Evolutionary conservation across 495 filamentous ascomycete genomes (phyloP), one percentile per base, ranked within the genome.

Genomic region (Penicillium nucicola): DNA sequence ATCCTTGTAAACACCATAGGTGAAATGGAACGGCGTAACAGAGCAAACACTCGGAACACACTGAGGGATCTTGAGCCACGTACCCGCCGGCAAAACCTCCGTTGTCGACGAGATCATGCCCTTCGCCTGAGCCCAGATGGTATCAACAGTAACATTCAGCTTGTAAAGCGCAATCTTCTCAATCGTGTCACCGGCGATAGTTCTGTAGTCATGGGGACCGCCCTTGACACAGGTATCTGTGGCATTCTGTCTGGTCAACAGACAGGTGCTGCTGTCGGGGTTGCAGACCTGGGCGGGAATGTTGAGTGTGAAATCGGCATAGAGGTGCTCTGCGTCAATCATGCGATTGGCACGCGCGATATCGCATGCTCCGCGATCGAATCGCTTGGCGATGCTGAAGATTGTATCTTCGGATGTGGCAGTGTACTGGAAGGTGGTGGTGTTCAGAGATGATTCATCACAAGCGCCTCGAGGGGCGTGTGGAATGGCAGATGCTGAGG

Each of bases 1-100:
- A 45, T 64, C 54, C 30, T 60, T 60, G 30, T 60, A 64, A 9
- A 50, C 50, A 8, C 57, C 60, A 35, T 50, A 50, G n/a, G 36
- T 50, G 28, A 60, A 60, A 13, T 37, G 17, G 12, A 36, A 52
- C 22, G 57, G 57, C 1, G 28, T 25, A 8, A 60, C 25, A 15
- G 15, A 25, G 15, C 57, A 58, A 5, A 20, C 9, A 46, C 56
- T 64, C 0, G 60, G 57, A 19, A 19, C 17, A 30, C 57, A 64
- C 45, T 53, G 50, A 7, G 54, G 45, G 2, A 64, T 15, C 31
- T 64, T 64, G 36, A 64, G 19, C 23, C 47, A 57, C 2, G 30
- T 35, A 3, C 40, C 40, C 39, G 38, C 48, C n/a, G 30, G 30
- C 13, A 37, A 23, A 19, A 42, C 40, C 20, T 42, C 19, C 18